Evolutionary conservation across 164 flowering plant genomes (phyloP).

Genomic region (Piper longum): DNA sequence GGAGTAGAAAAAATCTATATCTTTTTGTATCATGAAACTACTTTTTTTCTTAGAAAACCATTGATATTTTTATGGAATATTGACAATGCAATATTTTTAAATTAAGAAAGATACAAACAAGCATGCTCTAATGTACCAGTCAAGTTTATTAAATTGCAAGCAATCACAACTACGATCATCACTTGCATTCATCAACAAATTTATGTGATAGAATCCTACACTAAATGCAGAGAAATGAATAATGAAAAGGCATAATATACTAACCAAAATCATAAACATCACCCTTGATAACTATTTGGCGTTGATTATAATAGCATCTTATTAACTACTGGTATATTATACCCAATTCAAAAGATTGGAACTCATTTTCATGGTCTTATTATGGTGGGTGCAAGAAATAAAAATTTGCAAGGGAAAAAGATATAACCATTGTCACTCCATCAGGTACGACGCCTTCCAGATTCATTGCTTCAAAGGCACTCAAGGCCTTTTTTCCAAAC

Average conservation of each 20-base stretch:
- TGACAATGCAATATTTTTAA: too few species aligned
- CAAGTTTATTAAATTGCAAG: neutral
- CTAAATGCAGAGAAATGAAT: too few species aligned
- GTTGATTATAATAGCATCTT: too few species aligned
- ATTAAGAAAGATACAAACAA: neutral
- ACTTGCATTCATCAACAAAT: neutral
- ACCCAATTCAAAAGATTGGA: too few species aligned
- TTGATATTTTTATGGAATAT: too few species aligned
- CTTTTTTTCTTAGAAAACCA: neutral
- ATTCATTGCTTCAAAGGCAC: conserved; percentile 59
- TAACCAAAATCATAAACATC: too few species aligned
- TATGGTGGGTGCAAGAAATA: neutral
- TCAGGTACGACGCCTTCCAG: conserved; percentile 40
- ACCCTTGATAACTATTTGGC: too few species aligned
- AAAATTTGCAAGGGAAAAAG: too few species aligned
- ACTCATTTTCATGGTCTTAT: too few species aligned
- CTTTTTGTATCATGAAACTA: conserved; percentile 35
- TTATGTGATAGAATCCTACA: too few species aligned
- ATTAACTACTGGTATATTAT: too few species aligned
- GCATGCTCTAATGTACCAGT: neutral
- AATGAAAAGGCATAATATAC: too few species aligned
- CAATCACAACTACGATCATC: neutral
- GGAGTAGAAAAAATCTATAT: conserved; percentile 47
- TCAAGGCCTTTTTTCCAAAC: conserved; percentile 58
- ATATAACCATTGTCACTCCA: conserved; percentile 63